phyloP scores from a whole-genome alignment of 345 rosid genomes.

The Gossypium sturtianum region DNA sequence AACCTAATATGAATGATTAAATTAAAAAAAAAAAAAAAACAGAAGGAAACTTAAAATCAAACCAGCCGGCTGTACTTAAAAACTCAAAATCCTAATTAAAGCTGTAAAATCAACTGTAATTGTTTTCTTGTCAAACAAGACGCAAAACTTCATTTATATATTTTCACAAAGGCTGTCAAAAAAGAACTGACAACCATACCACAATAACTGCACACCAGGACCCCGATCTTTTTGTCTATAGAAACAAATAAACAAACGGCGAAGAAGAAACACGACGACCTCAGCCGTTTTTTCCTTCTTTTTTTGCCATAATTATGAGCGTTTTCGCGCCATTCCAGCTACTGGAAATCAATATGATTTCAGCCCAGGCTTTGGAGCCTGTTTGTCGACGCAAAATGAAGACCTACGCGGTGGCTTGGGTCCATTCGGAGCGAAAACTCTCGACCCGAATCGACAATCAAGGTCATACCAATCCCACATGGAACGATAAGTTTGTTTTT shows the following conservation, averaged over 20 bases:
- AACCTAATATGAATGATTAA: too few relatives aligned
- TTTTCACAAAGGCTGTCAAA: too few relatives aligned
- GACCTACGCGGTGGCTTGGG: conserved; percentile 2
- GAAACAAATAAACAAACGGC: neutral
- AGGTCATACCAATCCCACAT: neutral
- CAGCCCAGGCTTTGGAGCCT: neutral
- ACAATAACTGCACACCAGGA: too few relatives aligned
- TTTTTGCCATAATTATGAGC: neutral
- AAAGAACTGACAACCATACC: too few relatives aligned
- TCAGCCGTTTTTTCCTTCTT: neutral
- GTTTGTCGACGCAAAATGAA: neutral
- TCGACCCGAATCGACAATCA: neutral
- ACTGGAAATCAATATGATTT: neutral
- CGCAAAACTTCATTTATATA: too few relatives aligned
- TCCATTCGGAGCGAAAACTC: neutral
- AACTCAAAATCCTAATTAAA: too few relatives aligned
- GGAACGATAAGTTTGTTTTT: neutral
- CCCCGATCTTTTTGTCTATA: too few relatives aligned
- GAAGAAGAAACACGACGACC: neutral
- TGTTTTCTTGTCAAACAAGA: too few relatives aligned
- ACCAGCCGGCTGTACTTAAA: too few relatives aligned
- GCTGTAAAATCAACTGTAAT: too few relatives aligned
- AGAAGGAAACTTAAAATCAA: too few relatives aligned
- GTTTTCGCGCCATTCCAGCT: neutral
- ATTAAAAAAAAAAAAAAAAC: too few relatives aligned